Evolutionary conservation across 2,329 filamentous ascomycete genomes (phyloP).

Genomic region (Rhynchosporium agropyri): DNA sequence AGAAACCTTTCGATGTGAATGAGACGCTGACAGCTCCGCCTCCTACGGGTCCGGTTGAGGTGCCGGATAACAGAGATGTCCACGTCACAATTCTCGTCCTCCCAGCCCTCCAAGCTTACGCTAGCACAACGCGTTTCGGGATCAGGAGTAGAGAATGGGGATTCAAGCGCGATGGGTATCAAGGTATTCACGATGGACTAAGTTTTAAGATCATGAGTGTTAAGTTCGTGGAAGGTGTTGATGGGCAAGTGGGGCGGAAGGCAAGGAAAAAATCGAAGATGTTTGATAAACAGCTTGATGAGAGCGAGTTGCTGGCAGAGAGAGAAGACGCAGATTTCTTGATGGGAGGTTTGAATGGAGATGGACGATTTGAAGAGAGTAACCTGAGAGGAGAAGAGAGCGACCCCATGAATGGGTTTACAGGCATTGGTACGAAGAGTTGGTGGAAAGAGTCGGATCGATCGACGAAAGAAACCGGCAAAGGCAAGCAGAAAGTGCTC

Average conservation of each 20-base stretch:
- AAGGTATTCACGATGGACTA: slow-evolving; percentile 53
- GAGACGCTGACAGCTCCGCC: slow-evolving; percentile 54
- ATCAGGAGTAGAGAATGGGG: slow-evolving; percentile 82
- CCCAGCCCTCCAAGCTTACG: slow-evolving; percentile 76
- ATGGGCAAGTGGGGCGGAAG: slow-evolving; percentile 49
- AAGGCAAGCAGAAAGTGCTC: too few species aligned
- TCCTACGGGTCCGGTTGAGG: slow-evolving; percentile 60
- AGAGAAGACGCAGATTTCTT: slow-evolving; percentile 23
- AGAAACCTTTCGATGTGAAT: slow-evolving; percentile 40
- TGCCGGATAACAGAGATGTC: slow-evolving; percentile 73
- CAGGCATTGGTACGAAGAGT: slow-evolving; percentile 33
- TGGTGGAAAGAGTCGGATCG: slow-evolving; percentile 33
- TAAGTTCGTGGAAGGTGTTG: slow-evolving; percentile 81
- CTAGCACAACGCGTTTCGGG: slow-evolving; percentile 74
- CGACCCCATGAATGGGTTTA: slow-evolving; percentile 33
- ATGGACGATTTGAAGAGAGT: slow-evolving; percentile 27
- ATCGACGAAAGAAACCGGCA: not conserved
- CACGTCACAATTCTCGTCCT: slow-evolving; percentile 87
- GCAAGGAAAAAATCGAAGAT: slow-evolving; percentile 44
- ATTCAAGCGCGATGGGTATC: slow-evolving; percentile 49
- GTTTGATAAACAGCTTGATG: slow-evolving; percentile 27
- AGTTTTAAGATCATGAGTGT: slow-evolving; percentile 84
- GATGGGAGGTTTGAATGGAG: slow-evolving; percentile 16
- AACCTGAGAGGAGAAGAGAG: slow-evolving; percentile 32
- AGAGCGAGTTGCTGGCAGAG: slow-evolving; percentile 32